Evolutionary conservation across 352 stramenopile genomes (phyloP).

Genomic region (Pythium brassicae): DNA sequence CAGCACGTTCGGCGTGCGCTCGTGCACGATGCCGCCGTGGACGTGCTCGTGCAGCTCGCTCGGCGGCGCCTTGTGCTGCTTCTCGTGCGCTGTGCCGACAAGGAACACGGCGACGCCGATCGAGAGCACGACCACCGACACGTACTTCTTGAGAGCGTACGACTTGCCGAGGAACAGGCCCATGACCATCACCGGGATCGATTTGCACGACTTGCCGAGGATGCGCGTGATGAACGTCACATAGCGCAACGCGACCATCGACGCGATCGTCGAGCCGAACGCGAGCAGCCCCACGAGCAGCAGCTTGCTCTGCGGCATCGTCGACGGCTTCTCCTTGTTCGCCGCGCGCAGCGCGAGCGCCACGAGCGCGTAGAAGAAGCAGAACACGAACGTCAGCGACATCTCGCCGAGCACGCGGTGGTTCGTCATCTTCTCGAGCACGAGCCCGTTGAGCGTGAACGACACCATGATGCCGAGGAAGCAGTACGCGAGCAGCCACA

Average conservation of each 20-base stretch:
- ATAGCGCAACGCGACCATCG: conserved; percentile 80
- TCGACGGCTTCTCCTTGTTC: conserved; percentile 66
- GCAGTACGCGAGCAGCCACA: conserved; percentile 70
- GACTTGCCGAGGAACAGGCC: conserved; percentile 70
- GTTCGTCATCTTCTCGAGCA: conserved; percentile 84
- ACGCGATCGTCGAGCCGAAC: conserved; percentile 79
- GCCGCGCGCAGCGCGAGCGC: conserved; percentile 52
- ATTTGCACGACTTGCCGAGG: conserved; percentile 86
- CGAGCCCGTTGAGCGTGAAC: conserved; percentile 77
- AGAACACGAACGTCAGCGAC: conserved; percentile 84
- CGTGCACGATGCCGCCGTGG: conserved; percentile 17
- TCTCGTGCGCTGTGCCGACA: conserved; percentile 66
- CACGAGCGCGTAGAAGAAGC: conserved; percentile 66
- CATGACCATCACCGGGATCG: conserved; percentile 82
- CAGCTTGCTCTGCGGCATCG: conserved; percentile 67
- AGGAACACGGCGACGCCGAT: conserved; percentile 76
- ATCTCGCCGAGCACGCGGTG: conserved; percentile 75
- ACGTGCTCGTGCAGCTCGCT: conserved; percentile 37
- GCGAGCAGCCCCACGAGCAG: conserved; percentile 58
- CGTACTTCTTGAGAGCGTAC: conserved; percentile 79
- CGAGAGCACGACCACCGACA: conserved; percentile 71
- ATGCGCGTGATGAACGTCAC: conserved; percentile 85
- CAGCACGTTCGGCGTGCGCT: conserved; percentile 60
- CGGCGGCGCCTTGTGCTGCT: conserved; percentile 43
- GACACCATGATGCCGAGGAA: conserved; percentile 81